Conservation (phyloP, 2,329 filamentous ascomycete genomes). For the Beauveria brongniartii region DNA sequence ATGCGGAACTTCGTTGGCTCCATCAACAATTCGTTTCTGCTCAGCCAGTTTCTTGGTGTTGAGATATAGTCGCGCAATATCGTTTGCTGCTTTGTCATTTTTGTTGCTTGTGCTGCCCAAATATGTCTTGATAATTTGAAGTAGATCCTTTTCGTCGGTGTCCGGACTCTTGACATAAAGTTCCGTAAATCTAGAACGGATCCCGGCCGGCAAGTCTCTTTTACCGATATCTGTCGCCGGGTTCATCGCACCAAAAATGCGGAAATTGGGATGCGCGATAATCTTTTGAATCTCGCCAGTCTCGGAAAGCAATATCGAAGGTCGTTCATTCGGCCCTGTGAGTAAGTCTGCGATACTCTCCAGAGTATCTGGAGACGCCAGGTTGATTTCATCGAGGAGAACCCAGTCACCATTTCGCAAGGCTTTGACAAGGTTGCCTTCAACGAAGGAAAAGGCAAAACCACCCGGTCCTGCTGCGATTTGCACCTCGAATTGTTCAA, state of each 20-base stretch:
- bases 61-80: constrained; percentile 81
- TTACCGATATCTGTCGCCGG: constrained; percentile 97
- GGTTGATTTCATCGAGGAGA: constrained; percentile 91
- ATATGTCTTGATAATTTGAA: constrained; percentile 83
- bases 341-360: constrained; percentile 90
- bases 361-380: constrained; percentile 88
- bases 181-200: constrained; percentile 90
- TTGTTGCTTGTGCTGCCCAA: constrained; percentile 63
- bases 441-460: constrained; percentile 92
- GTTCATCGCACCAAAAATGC: constrained; percentile 98
- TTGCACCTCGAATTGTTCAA: constrained; percentile 75
- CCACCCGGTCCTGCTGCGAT: constrained; percentile 61
- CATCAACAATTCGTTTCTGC: constrained; percentile 82
- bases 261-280: constrained; percentile 82
- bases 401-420: constrained; percentile 95
- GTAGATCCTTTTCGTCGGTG: constrained; percentile 73
- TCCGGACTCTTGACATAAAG: constrained; percentile 91
- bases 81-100: constrained; percentile 65
- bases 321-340: constrained; percentile 60
- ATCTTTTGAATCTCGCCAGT: constrained; percentile 89
- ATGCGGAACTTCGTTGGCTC: constrained; percentile 90
- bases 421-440: constrained; percentile 95
- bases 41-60: constrained; percentile 76
- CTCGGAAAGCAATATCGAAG: constrained; percentile 84
- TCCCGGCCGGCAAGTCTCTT: constrained; percentile 79